phyloP scores from a whole-genome alignment of 352 stramenopile genomes.

The Pythium dissimile region DNA sequence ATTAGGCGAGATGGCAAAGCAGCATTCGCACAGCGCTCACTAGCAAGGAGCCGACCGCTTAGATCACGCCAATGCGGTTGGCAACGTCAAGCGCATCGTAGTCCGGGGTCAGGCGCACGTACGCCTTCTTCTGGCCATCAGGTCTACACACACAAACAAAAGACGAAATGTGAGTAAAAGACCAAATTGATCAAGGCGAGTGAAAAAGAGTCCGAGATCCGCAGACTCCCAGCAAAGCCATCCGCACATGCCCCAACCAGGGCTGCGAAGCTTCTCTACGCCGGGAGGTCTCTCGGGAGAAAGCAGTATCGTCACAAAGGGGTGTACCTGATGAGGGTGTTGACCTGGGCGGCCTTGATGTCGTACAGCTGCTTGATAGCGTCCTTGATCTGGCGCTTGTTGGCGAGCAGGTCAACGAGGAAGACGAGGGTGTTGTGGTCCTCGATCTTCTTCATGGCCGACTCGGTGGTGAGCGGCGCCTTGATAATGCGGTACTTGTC shows the following conservation, averaged over 20 bases:
- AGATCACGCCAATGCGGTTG: conserved; percentile 99
- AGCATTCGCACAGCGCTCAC: conserved; percentile 36
- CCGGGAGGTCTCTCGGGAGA: conserved; percentile 10
- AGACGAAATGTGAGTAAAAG: conserved; percentile 24
- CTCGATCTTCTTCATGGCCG: conserved; percentile 99
- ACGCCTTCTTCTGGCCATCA: conserved; percentile 99
- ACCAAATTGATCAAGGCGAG: neutral
- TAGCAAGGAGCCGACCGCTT: conserved; percentile 61
- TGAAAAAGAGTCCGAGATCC: neutral
- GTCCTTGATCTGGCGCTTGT: conserved; percentile 99
- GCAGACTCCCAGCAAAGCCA: conserved; percentile 14
- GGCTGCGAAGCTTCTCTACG: conserved; percentile 12
- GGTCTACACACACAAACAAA: conserved; percentile 67
- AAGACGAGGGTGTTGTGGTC: conserved; percentile 99
- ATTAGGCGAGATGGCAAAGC: conserved; percentile 66
- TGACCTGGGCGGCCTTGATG: conserved; percentile 99
- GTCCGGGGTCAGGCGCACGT: conserved; percentile 98
- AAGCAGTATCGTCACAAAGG: conserved; percentile 71
- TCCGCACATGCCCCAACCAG: conserved; percentile 22
- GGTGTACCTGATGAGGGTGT: conserved; percentile 98
- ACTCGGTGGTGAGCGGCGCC: conserved; percentile 98
- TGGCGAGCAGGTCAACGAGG: conserved; percentile 98
- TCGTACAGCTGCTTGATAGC: conserved; percentile 99
- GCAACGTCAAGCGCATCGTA: conserved; percentile 99
- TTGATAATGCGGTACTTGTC: conserved; percentile 99